Evolutionary conservation across 2,329 filamentous ascomycete genomes (phyloP), one percentile per base, ranked within the genome.

Genomic region (Myriosclerotinia duriaeana): DNA sequence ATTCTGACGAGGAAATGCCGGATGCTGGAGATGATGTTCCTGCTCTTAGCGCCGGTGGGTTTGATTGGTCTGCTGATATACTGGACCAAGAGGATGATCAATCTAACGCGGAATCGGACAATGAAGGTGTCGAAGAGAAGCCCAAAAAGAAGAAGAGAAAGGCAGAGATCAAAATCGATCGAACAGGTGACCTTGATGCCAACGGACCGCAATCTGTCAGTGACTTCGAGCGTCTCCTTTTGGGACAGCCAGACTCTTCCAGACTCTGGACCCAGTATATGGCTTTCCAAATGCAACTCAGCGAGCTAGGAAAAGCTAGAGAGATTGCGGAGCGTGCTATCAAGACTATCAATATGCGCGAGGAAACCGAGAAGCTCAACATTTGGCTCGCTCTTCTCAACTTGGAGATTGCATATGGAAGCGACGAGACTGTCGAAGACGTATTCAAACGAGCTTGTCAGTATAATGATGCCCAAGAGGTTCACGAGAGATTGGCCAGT

Each of bases 231-330:
- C 89, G 95, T 72, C 87, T 97, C 34, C 85, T 99, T 53, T 86
- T 99, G 30, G 92, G 93, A 66, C 91, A 96, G 76, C 93, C 95
- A 2, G 93, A 98, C 79, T 94, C 91, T n/a, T 96, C 94, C 0
- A 83, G 89, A 69, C 85, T 98, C 38, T 99, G 95, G 95, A 91
- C 97, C 65, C 87, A 92, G 71, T 99, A 99, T 80, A 98, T 99
- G 92, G 93, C 93, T n/a, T 96, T 96, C 84, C 92, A 98, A 79
- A 89, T 97, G 78, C 90, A 96, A 76, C 86, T 96, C 63, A 92
- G 92, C 76, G 95, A 99, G 79, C 83, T 96, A 26, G 87, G 89
- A 69, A 95, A 93, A 78, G 93, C 95, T 15, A 88, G 94, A 59
- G 90, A 94, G 71, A 89, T 97, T 67, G 93, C 92, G 2, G 91